Base-by-base conservation (phyloP, 225 moss, liverwort and hornwort genomes). In the Pleurozium schreberi region DNA sequence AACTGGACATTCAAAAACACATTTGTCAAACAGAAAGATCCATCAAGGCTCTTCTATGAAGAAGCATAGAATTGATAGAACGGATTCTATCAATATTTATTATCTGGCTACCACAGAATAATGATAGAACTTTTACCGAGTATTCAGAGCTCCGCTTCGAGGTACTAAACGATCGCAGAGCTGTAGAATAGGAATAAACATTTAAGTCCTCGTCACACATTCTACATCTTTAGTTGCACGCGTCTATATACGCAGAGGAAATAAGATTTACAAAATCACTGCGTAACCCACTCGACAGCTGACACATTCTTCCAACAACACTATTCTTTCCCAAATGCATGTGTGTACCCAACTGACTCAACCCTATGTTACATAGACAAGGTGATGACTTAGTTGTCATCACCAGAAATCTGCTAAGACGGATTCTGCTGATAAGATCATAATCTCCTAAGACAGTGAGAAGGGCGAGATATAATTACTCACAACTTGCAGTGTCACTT, bases 401-500 rank as follows among this genome's bases (percentile, higher is more conserved):
- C 85, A 82, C 68, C 55, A 88, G 57, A 70, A 77, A 27, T 68
- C 47, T 69, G 62, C 88, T 20, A 36, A 64, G 36, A 59, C 49
- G 13, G 25, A 89, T 77, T 58, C 50, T 66, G 52, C 73, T 66
- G 59, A 67, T 74, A 38, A 45, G 27, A 47, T 63, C 63, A 78
- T 25, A 64, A 85, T 57, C 82, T 82, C 77, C 23, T 52, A 34
- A 55, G 81, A 75, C 27, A 68, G 21, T 57, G 61, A 87, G 85
- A 88, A 87, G 75, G 65, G 50, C 25, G 27, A 68, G 40, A 60
- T 82, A 28, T 63, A 70, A 85, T 33, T 22, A 89, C 94, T 94
- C 87, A 94, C 94, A 90, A 84, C 89, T 94, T 60, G 87, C 62
- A 82, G 89, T 40, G 65, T 94, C 94, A 49, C 75, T 94, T 84